phyloP scores from a whole-genome alignment of 2,329 filamentous ascomycete species.

The Penicillium sp. region DNA sequence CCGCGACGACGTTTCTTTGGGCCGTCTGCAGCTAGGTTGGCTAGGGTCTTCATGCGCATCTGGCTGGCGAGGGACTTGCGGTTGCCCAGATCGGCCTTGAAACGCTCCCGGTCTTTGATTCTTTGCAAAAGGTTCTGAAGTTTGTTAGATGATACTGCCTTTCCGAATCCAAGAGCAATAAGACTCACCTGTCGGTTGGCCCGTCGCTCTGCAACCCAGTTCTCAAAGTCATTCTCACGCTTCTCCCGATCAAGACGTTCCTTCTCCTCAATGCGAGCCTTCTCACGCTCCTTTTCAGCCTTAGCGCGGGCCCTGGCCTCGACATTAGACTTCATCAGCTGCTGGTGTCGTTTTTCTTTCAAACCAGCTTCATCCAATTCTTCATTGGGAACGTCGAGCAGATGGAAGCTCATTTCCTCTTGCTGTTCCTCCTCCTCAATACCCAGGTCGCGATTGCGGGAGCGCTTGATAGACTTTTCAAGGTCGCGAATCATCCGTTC shows the following conservation, averaged over 20 bases:
- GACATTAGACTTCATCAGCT: constrained; percentile 90
- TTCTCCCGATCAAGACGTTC: constrained; percentile 81
- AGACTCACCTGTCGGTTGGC: constrained; percentile 61
- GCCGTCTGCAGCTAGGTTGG: constrained; percentile 88
- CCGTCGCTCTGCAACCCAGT: constrained; percentile 82
- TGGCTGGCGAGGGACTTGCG: constrained; percentile 94
- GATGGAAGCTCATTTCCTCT: constrained; percentile 77
- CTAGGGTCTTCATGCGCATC: constrained; percentile 97
- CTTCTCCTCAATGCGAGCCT: constrained; percentile 78
- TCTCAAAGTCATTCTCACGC: constrained; percentile 79
- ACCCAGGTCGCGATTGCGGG: constrained; percentile 90
- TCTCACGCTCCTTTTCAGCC: constrained; percentile 91
- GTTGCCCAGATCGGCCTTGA: constrained; percentile 93
- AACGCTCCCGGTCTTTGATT: constrained; percentile 89
- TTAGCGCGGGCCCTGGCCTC: constrained; percentile 93
- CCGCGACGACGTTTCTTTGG: constrained; percentile 83
- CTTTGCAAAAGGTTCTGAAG: constrained; percentile 68
- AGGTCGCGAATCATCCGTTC: constrained; percentile 85
- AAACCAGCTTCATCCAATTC: constrained; percentile 87
- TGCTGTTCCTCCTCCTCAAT: constrained; percentile 79
- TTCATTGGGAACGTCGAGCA: constrained; percentile 87
- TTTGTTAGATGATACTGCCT: constrained; percentile 20
- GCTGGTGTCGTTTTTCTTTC: constrained; percentile 91
- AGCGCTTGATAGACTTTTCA: constrained; percentile 85
- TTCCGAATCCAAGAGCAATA: background rate